Conservation (phyloP, 2,329 filamentous ascomycete species). For the Aspergillus persii region DNA sequence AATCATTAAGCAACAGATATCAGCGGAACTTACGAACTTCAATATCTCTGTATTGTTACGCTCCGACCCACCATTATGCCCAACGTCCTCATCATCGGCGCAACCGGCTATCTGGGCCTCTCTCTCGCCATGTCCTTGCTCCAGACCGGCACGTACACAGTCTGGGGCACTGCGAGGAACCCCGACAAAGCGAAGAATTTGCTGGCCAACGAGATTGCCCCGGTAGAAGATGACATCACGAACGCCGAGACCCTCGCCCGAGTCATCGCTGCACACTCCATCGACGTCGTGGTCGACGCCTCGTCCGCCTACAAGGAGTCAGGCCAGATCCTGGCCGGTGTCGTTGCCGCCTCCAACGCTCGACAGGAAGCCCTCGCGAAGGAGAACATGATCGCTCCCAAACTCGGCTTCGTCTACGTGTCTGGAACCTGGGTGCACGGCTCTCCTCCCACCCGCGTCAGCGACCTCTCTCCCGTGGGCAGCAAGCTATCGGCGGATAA, state of each 20-base stretch:
- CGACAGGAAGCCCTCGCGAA: not conserved
- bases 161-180: constrained; percentile 37
- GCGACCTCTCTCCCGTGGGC: constrained; percentile 2
- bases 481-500: not conserved
- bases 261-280: constrained; percentile 19
- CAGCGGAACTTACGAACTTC: not conserved
- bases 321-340: constrained; percentile 20
- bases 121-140: constrained; percentile 22
- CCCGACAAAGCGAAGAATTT: constrained; percentile 32
- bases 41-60: not conserved
- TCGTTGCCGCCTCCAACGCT: constrained; percentile 14
- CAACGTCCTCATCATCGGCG: constrained; percentile 32
- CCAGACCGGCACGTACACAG: constrained; percentile 29
- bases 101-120: constrained; percentile 33
- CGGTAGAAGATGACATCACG: not conserved
- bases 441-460: constrained; percentile 23
- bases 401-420: constrained; percentile 39
- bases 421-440: constrained; percentile 42
- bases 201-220: constrained; percentile 14
- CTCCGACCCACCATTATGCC: constrained; percentile 22
- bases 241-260: not conserved
- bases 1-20: not conserved
- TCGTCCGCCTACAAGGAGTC: constrained; percentile 25
- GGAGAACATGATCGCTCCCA: constrained; percentile 24
- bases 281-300: constrained; percentile 38